phyloP scores from a whole-genome alignment of 768 basidiomycete species.

The Coprinopsis strossmayeri region DNA sequence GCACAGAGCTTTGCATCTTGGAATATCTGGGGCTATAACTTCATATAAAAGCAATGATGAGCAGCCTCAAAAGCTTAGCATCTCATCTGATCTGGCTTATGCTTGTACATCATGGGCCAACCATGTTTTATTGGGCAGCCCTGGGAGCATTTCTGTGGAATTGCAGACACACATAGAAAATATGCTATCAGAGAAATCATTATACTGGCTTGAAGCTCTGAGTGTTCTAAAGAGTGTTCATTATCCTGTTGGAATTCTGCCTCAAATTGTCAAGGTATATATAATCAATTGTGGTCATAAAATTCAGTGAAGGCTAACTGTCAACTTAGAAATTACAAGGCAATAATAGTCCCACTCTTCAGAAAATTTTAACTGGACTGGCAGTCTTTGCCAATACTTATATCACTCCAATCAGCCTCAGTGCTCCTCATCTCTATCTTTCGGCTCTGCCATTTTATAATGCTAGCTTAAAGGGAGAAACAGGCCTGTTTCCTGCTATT shows the following conservation, averaged over 20 bases:
- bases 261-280: conserved; percentile 3
- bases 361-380: conserved; percentile 10
- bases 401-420: conserved; percentile 10
- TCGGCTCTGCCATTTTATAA: conserved; percentile 22
- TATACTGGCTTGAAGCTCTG: conserved; percentile 27
- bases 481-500: not conserved
- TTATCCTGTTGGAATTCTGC: not conserved
- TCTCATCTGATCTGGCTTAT: conserved; percentile 1
- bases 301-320: not conserved
- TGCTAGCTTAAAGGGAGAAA: not conserved
- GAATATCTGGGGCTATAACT: not conserved
- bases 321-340: conserved; percentile 1
- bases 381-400: conserved; percentile 13
- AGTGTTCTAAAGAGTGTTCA: conserved; percentile 17
- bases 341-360: conserved; percentile 8
- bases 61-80: not conserved
- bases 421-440: conserved; percentile 20
- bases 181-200: conserved; percentile 6
- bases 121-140: not conserved
- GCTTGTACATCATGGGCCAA: conserved; percentile 5
- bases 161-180: too few species aligned
- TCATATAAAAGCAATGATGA: not conserved
- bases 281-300: not conserved
- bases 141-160: too few species aligned
- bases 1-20: not conserved